phyloP scores from a whole-genome alignment of 257 asterid genomes.

The Przewalskia tangutica region DNA sequence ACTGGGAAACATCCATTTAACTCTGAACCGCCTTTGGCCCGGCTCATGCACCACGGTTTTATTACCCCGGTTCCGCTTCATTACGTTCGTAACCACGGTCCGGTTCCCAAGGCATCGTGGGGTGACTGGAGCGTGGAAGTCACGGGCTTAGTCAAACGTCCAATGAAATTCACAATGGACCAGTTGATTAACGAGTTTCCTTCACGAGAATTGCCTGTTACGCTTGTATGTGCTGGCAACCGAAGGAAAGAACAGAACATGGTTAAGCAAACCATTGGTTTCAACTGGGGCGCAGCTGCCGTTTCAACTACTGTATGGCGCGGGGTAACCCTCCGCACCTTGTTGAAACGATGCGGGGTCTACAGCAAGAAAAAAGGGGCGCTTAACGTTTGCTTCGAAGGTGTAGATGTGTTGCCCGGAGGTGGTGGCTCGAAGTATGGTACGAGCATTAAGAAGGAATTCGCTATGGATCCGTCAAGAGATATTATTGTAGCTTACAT shows the following conservation, averaged over 20 bases:
- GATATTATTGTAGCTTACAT: constrained; percentile 76
- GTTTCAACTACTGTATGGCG: constrained; percentile 80
- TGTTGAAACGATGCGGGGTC: constrained; percentile 61
- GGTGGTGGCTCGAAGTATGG: constrained; percentile 94
- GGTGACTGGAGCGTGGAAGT: constrained; percentile 75
- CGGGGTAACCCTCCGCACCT: constrained; percentile 64
- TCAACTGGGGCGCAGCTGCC: constrained; percentile 93
- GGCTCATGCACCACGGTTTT: constrained; percentile 91
- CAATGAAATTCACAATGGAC: constrained; percentile 55
- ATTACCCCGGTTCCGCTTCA: constrained; percentile 93
- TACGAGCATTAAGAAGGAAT: constrained; percentile 50
- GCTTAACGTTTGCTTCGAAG: constrained; percentile 69
- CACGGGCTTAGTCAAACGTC: constrained; percentile 57
- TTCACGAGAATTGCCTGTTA: constrained; percentile 46
- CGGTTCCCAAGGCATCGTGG: constrained; percentile 59
- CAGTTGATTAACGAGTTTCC: constrained; percentile 55
- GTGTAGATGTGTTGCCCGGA: constrained; percentile 84
- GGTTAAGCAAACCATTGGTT: constrained; percentile 75
- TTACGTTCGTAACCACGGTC: constrained; percentile 94
- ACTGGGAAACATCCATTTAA: constrained; percentile 97
- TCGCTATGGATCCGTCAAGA: constrained; percentile 73
- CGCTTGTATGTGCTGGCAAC: constrained; percentile 88
- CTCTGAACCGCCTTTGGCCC: constrained; percentile 71
- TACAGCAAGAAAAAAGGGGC: constrained; percentile 43
- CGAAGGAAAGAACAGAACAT: constrained; percentile 87